Conservation (phyloP, 352 stramenopile species). For the Globisporangium nagaii region DNA sequence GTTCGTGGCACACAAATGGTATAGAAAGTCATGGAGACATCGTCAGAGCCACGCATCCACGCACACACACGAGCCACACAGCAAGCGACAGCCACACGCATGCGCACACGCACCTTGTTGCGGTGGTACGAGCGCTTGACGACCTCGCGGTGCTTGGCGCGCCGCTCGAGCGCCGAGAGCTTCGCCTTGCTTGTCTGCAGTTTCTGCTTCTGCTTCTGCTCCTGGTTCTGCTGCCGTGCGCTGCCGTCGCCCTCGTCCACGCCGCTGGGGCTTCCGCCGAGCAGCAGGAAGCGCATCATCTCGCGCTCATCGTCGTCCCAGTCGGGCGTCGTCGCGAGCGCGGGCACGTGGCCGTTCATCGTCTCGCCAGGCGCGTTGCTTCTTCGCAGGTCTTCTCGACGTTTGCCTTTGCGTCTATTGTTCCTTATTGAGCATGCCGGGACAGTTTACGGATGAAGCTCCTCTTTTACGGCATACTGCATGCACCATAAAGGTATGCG, state of each 20-base stretch:
- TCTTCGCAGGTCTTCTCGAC: no score
- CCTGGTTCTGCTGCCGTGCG: neutral
- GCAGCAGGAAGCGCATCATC: slow-evolving; percentile 12
- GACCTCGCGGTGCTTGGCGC: slow-evolving; percentile 59
- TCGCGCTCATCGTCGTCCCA: slow-evolving; percentile 12
- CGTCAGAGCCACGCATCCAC: neutral
- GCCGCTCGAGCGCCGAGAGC: slow-evolving; percentile 47
- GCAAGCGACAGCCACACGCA: no score
- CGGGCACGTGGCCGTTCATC: neutral
- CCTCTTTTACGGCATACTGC: no score
- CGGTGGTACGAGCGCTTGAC: slow-evolving; percentile 71
- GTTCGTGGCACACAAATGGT: no score
- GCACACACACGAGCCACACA: neutral
- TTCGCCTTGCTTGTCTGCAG: slow-evolving; percentile 20
- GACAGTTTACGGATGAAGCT: no score
- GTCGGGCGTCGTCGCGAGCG: slow-evolving; percentile 1
- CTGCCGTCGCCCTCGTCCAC: slow-evolving; percentile 1
- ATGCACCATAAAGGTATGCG: no score
- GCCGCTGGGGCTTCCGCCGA: slow-evolving; percentile 5
- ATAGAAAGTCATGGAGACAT: neutral
- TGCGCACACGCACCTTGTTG: slow-evolving; percentile 58
- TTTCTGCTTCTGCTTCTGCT: neutral
- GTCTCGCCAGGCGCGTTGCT: neutral
- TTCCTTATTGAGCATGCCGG: no score
- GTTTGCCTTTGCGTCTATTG: no score